Evolutionary conservation across 2,329 filamentous ascomycete species (phyloP).

Genomic region (Penicillium hesseltinei): DNA sequence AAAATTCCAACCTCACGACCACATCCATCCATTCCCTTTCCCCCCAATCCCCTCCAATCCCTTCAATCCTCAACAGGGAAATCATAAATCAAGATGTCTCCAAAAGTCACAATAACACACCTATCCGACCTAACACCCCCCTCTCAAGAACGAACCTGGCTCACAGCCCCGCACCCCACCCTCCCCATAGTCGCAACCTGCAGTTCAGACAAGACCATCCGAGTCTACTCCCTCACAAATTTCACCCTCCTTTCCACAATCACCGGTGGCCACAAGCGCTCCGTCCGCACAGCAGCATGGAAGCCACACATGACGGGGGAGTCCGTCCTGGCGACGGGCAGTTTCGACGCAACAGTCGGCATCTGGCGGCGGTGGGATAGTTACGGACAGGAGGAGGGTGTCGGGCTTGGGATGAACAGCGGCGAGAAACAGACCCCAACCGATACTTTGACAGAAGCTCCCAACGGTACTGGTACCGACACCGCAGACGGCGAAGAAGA

Average conservation of each 20-base stretch:
- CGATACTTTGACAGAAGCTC: neutral
- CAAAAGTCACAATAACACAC: conserved; percentile 31
- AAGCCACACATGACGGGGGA: conserved; percentile 68
- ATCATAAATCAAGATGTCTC: neutral
- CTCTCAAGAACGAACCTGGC: conserved; percentile 70
- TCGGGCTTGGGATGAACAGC: conserved; percentile 13
- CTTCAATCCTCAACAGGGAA: neutral
- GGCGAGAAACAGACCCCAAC: neutral
- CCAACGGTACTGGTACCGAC: conserved; percentile 22
- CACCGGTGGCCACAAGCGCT: conserved; percentile 84
- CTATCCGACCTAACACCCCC: conserved; percentile 56
- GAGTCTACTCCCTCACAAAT: conserved; percentile 81
- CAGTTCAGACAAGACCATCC: conserved; percentile 80
- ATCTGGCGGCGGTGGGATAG: conserved; percentile 69
- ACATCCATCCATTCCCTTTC: conserved; percentile 1
- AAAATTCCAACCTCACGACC: conserved; percentile 5
- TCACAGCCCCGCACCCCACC: conserved; percentile 77
- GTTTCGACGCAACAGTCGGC: conserved; percentile 89
- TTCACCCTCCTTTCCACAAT: conserved; percentile 77
- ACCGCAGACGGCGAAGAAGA: conserved; percentile 56
- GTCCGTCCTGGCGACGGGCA: conserved; percentile 83
- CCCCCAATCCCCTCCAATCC: conserved; percentile 5
- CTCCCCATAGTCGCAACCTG: conserved; percentile 86
- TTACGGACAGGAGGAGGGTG: conserved; percentile 28
- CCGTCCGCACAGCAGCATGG: conserved; percentile 83